Percentiles rank a stretch among this genome's conserved stretches.
These are phyloP conservation scores for Vitis hybrid DNA, from an alignment of 177 flowering plant species.

Conservation along the genomic window DNA sequence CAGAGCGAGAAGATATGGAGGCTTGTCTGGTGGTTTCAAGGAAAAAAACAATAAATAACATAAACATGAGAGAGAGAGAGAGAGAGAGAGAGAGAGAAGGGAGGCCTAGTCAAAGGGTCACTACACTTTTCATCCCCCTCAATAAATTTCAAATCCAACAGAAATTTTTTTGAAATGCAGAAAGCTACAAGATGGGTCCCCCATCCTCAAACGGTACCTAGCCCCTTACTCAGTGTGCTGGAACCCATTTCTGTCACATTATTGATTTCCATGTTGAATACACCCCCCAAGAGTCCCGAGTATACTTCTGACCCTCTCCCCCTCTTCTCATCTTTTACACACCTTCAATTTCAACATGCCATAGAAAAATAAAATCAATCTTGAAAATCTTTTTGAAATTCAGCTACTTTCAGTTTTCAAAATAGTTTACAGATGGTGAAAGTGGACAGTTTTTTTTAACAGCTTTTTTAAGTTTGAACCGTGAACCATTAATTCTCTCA, in stretches of 20 bases:
- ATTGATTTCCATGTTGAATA: slow-evolving; percentile 13
- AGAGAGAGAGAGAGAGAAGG: slow-evolving; percentile 16
- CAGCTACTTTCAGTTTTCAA: too few relatives aligned
- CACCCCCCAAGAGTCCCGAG: too few relatives aligned
- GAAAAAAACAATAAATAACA: slow-evolving; percentile 13
- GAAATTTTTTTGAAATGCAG: slow-evolving; percentile 33
- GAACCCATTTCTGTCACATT: background rate
- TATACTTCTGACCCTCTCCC: too few relatives aligned
- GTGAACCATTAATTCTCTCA: too few relatives aligned
- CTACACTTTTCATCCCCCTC: slow-evolving; percentile 32
- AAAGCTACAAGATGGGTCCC: slow-evolving; percentile 19
- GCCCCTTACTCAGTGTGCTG: background rate
- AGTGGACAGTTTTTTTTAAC: too few relatives aligned
- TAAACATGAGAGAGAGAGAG: slow-evolving; percentile 5
- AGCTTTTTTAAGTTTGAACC: too few relatives aligned
- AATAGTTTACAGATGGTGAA: too few relatives aligned
- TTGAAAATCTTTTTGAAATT: too few relatives aligned
- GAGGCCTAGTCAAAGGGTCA: slow-evolving; percentile 18
- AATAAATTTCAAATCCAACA: slow-evolving; percentile 41
- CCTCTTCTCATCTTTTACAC: too few relatives aligned
- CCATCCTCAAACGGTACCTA: slow-evolving; percentile 26
- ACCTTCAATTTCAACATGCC: too few relatives aligned
- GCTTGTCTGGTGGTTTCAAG: slow-evolving; percentile 9
- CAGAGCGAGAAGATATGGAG: background rate
- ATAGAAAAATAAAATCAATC: too few relatives aligned